phyloP scores from a whole-genome alignment of 164 flowering plant genomes.

The Houttuynia cordata region DNA sequence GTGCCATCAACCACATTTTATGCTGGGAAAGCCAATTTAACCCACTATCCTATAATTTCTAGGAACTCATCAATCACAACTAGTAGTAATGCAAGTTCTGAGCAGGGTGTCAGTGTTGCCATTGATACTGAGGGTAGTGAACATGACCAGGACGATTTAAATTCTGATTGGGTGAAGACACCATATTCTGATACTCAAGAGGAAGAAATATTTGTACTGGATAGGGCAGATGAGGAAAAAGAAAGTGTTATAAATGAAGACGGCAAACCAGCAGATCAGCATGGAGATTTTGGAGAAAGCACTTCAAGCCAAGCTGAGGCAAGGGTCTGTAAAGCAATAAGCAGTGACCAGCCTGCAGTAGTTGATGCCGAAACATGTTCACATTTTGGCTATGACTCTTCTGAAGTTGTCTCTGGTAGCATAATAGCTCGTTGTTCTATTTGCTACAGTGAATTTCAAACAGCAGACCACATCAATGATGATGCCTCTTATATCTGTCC shows the following conservation, averaged over 20 bases:
- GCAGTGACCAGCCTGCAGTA: constrained; percentile 11
- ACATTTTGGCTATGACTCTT: constrained; percentile 12
- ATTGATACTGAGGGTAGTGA: constrained; percentile 65
- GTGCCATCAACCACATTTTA: constrained; percentile 79
- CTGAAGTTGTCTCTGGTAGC: constrained; percentile 17
- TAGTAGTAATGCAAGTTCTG: constrained; percentile 85
- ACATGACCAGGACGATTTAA: constrained; percentile 43
- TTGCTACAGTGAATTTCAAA: constrained; percentile 38
- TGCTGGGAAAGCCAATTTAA: constrained; percentile 50
- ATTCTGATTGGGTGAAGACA: constrained; percentile 26
- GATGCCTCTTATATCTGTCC: constrained; percentile 39
- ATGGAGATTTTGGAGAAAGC: constrained; percentile 17
- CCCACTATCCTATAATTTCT: constrained; percentile 46
- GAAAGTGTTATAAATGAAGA: constrained; percentile 23
- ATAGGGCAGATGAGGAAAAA: constrained; percentile 36
- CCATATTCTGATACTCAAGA: constrained; percentile 32
- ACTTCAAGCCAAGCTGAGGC: constrained; percentile 14
- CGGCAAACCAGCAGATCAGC: constrained; percentile 11
- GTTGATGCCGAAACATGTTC: constrained; percentile 11
- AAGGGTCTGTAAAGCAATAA: constrained; percentile 18
- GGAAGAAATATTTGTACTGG: constrained; percentile 57
- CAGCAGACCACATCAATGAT: constrained; percentile 19
- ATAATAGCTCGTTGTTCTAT: constrained; percentile 29
- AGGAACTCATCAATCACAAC: constrained; percentile 74
- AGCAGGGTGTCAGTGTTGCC: constrained; percentile 46